phyloP scores from a whole-genome alignment of 768 basidiomycete genomes.

The Tremella fuciformis region DNA sequence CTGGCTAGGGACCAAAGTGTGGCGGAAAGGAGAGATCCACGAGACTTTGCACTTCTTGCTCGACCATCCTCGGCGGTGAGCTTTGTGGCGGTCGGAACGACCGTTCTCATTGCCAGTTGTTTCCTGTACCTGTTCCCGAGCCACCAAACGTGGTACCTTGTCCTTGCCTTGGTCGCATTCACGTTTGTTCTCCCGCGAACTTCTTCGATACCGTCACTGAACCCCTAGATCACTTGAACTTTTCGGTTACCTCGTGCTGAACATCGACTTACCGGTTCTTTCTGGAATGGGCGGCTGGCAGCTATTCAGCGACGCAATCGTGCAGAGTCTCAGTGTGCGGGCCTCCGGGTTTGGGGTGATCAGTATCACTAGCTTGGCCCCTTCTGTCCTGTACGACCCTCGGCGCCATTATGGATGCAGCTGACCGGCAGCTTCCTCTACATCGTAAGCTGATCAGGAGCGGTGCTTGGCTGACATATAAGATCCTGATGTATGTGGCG shows the following conservation, averaged over 20 bases:
- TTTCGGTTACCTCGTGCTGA: slow-evolving; percentile 38
- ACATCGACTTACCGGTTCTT: slow-evolving; percentile 37
- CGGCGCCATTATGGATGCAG: too few relatives aligned
- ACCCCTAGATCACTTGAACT: slow-evolving; percentile 30
- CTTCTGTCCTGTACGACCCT: slow-evolving; percentile 40
- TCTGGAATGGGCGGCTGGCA: slow-evolving; percentile 23
- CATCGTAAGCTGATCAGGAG: slow-evolving; percentile 19
- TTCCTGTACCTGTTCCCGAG: slow-evolving; percentile 49
- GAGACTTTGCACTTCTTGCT: slow-evolving; percentile 47
- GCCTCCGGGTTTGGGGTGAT: slow-evolving; percentile 44
- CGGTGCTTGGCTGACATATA: background rate
- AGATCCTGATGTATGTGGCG: slow-evolving; percentile 47
- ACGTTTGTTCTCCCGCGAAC: slow-evolving; percentile 26
- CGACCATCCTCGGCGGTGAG: slow-evolving; percentile 47
- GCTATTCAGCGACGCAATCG: slow-evolving; percentile 36
- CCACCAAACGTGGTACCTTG: slow-evolving; percentile 49
- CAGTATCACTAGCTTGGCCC: slow-evolving; percentile 31
- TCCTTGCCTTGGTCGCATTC: slow-evolving; percentile 29
- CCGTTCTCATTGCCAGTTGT: slow-evolving; percentile 21
- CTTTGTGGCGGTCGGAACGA: background rate
- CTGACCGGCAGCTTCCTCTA: slow-evolving; percentile 25
- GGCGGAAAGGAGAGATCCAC: slow-evolving; percentile 27
- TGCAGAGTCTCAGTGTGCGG: slow-evolving; percentile 43
- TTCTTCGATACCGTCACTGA: background rate
- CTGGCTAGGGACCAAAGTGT: slow-evolving; percentile 44